Evolutionary conservation across 2,329 filamentous ascomycete species (phyloP), one percentile per base, ranked within the genome.

Genomic region (Cladosporium phlei): DNA sequence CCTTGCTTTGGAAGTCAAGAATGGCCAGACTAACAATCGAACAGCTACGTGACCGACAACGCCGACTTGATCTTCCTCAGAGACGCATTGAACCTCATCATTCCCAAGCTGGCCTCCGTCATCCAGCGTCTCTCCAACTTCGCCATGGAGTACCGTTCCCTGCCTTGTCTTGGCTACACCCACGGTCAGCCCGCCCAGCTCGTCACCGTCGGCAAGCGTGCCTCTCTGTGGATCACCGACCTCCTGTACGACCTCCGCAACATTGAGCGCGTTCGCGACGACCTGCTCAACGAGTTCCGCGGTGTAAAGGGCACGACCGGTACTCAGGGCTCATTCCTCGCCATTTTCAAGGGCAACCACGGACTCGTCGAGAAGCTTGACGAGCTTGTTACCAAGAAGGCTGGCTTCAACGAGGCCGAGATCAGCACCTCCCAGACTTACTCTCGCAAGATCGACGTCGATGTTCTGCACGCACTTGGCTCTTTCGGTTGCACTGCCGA

Each of bases 401-500:
- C 80, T n/a, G 80, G 80, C 17, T 85, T 85, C 63, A 65, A 66
- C 34, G 73, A 73, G 24, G 73, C 75, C 35, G 84, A 79, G 60
- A 75, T 77, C 52, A 79, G 88, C 49, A 85, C 82, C 6, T 81
- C 80, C 16, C 86, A 90, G 62, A 86, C 83, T 5, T 86, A 86
- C 69, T 82, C 85, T 4, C 79, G 88, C 52, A 93, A 93, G 69
- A 83, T 95, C 46, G 89, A 96, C 63, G 74, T 86, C 30, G 75
- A 83, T 47, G 74, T 95, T n/a, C 78, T 83, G 58, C 90, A 93
- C 61, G 87, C 86, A n/a, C 72, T 95, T 25, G 76, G 78, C 24
- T 86, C 82, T 1, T 81, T 95, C 42, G 89, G 86, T 19, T 77
- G 87, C n/a, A 88, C 87, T 0, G 86, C 81, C 39, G 78, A 87